phyloP scores from a whole-genome alignment of 306 rosid species.

The Vicia sativa region DNA sequence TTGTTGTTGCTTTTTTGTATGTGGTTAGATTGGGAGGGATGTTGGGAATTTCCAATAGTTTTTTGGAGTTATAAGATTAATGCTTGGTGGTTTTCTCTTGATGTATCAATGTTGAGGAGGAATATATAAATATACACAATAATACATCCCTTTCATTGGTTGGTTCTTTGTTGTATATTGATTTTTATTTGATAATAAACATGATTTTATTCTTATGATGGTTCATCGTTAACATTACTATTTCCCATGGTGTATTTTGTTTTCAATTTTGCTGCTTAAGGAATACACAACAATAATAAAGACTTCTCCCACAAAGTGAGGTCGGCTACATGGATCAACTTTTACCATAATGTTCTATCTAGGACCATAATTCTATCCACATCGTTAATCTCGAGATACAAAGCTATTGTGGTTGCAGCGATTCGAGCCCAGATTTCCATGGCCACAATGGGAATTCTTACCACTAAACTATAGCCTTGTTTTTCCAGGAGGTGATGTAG shows the following conservation, averaged over 20 bases:
- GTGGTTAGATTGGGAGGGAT: slow-evolving; percentile 14
- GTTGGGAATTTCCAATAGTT: slow-evolving; percentile 17
- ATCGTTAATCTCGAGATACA: too few species aligned
- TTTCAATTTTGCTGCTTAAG: slow-evolving; percentile 11
- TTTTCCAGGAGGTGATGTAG: too few species aligned
- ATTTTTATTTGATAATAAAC: slow-evolving; percentile 3
- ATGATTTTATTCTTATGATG: slow-evolving; percentile 13
- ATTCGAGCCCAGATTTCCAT: too few species aligned
- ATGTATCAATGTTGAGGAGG: slow-evolving; percentile 24
- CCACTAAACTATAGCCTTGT: too few species aligned
- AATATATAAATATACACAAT: slow-evolving; percentile 9
- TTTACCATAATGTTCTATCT: too few species aligned
- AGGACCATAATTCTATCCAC: too few species aligned
- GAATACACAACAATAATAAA: background rate
- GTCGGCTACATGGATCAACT: too few species aligned
- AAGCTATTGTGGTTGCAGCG: too few species aligned
- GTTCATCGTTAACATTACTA: slow-evolving; percentile 1
- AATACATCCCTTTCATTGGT: slow-evolving; percentile 13
- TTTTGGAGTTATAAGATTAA: background rate
- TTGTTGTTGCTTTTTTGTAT: background rate
- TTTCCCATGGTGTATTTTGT: background rate
- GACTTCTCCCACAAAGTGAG: too few species aligned
- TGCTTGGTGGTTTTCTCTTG: slow-evolving; percentile 25
- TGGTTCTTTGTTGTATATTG: slow-evolving; percentile 30
- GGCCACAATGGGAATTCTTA: too few species aligned